Percentiles rank a stretch among this genome's conserved stretches.
Conservation (phyloP, 371 early-diverging fungal genomes). For the Apophysomyces sp. region DNA sequence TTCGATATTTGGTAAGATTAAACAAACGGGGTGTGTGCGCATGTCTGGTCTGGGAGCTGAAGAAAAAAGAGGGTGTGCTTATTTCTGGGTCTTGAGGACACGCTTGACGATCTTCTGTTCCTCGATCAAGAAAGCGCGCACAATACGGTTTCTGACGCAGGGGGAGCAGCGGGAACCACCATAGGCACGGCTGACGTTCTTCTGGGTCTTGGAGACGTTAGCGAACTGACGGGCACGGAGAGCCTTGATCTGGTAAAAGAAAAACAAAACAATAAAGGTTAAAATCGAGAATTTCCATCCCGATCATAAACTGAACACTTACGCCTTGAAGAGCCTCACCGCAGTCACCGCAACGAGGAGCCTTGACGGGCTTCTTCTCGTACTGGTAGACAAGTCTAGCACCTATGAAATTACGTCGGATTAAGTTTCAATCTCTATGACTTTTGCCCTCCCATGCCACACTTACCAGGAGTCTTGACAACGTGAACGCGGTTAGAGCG, state of each 20-base stretch:
- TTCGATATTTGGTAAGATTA: not conserved
- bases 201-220: constrained; percentile 89
- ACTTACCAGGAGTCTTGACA: constrained; percentile 94
- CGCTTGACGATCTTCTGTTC: constrained; percentile 99
- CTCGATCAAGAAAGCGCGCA: constrained; percentile 98
- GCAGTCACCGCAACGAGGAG: constrained; percentile 97
- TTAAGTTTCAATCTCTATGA: not conserved
- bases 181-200: constrained; percentile 95
- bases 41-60: no score
- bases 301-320: constrained; percentile 32
- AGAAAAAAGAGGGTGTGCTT: not conserved
- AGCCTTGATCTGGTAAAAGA: constrained; percentile 71
- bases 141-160: constrained; percentile 95
- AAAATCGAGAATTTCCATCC: not conserved
- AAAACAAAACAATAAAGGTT: not conserved
- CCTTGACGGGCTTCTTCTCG: constrained; percentile 91
- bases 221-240: constrained; percentile 92
- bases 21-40: no score
- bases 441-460: not conserved
- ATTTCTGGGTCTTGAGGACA: constrained; percentile 84
- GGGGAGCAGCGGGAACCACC: constrained; percentile 94
- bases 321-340: constrained; percentile 88
- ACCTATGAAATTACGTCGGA: constrained; percentile 53
- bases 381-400: constrained; percentile 91
- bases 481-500: constrained; percentile 95